Evolutionary conservation across 2,329 filamentous ascomycete genomes (phyloP).

Genomic region (Metarhizium rileyi): DNA sequence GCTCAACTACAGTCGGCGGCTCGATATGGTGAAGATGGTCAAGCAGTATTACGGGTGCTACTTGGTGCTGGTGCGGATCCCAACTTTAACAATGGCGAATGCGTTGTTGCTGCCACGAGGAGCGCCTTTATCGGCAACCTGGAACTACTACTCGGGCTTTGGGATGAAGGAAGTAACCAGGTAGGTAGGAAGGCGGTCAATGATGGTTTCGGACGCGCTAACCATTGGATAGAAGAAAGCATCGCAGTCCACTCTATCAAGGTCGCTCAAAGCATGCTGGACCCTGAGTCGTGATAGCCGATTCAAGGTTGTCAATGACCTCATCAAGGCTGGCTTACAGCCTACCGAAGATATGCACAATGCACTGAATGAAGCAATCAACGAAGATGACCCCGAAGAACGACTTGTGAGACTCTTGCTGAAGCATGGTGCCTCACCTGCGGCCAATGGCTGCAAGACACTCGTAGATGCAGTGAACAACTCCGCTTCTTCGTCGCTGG

Average conservation of each 20-base stretch:
- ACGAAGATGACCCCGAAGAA: conserved; percentile 41
- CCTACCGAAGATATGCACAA: conserved; percentile 40
- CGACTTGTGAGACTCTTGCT: conserved; percentile 38
- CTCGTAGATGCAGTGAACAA: conserved; percentile 38
- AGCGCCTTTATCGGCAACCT: conserved; percentile 41
- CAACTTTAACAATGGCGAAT: conserved; percentile 44
- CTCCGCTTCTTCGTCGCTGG: conserved; percentile 27
- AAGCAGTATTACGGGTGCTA: conserved; percentile 39
- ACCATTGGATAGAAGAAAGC: conserved; percentile 30
- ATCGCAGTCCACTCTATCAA: conserved; percentile 35
- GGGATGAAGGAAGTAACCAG: conserved; percentile 30
- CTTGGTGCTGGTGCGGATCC: conserved; percentile 43
- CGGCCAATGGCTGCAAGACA: conserved; percentile 41
- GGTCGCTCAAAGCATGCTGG: conserved; percentile 45
- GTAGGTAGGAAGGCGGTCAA: conserved; percentile 18
- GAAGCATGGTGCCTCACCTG: conserved; percentile 40
- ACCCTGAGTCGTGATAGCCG: conserved; percentile 38
- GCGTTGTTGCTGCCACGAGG: conserved; percentile 43
- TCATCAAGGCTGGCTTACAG: conserved; percentile 41
- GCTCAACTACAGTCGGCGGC: conserved; percentile 43
- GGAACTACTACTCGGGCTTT: conserved; percentile 40
- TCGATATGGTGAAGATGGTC: conserved; percentile 38
- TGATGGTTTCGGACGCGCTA: conserved; percentile 1
- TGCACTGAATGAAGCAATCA: conserved; percentile 40
- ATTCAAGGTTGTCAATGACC: conserved; percentile 36